Conservation (phyloP, 768 basidiomycete species). For the Kockovaella imperatae region DNA sequence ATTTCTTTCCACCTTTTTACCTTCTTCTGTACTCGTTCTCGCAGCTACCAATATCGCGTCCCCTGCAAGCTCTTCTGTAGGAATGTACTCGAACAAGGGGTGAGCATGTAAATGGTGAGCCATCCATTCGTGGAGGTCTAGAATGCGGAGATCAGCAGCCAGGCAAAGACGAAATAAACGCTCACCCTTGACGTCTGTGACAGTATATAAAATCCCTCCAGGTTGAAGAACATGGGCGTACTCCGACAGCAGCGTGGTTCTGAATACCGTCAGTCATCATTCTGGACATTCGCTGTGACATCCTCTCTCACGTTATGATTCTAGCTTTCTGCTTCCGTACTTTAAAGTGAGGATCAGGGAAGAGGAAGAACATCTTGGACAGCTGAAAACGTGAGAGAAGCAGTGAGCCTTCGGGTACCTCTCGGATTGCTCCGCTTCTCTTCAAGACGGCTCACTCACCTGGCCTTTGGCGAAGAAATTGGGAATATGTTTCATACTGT, state of each 20-base stretch:
- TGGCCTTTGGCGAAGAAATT: constrained; percentile 91
- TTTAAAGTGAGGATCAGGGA: constrained; percentile 99
- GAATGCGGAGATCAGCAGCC: neutral
- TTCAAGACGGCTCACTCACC: constrained; percentile 37
- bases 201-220: constrained; percentile 94
- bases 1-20: constrained; percentile 91
- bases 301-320: constrained; percentile 64
- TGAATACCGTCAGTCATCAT: constrained; percentile 13
- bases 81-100: constrained; percentile 75
- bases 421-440: neutral
- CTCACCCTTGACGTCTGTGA: constrained; percentile 74
- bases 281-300: neutral
- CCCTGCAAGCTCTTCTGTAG: constrained; percentile 57
- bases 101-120: constrained; percentile 74
- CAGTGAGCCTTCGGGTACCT: neutral
- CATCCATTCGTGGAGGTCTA: constrained; percentile 93
- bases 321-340: constrained; percentile 95
- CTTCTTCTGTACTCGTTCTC: constrained; percentile 83
- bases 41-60: constrained; percentile 47
- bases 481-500: constrained; percentile 97
- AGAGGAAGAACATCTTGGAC: constrained; percentile 90
- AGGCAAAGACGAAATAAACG: neutral
- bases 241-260: constrained; percentile 88
- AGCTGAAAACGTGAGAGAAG: constrained; percentile 47
- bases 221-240: constrained; percentile 88